phyloP scores from a whole-genome alignment of 179 eudicot genomes.

The Corrigiola litoralis region DNA sequence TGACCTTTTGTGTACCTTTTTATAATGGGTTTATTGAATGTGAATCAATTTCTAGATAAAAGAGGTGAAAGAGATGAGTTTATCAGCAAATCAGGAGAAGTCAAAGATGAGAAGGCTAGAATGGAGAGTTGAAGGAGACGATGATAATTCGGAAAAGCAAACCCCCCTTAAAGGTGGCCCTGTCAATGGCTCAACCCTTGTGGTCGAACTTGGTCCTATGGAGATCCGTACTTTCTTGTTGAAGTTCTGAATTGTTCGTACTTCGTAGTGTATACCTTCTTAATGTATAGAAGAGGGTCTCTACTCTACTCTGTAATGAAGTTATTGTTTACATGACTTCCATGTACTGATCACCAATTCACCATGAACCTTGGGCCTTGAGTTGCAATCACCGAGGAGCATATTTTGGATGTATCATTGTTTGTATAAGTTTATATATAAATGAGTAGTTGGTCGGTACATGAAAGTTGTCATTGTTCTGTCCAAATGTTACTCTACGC shows the following conservation, averaged over 20 bases:
- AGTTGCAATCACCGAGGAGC: constrained; percentile 5
- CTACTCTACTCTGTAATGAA: neutral
- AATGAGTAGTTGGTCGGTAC: no score
- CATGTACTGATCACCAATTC: neutral
- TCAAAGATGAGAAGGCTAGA: constrained; percentile 53
- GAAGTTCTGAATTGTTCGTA: constrained; percentile 36
- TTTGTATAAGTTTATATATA: neutral
- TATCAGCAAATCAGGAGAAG: constrained; percentile 84
- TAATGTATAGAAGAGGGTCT: no score
- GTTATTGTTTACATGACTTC: neutral
- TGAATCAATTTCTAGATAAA: constrained; percentile 45
- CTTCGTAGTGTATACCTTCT: no score
- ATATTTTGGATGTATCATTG: no score
- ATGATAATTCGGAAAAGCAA: constrained; percentile 12
- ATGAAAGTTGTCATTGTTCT: no score
- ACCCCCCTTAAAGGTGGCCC: constrained; percentile 54
- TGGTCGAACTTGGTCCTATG: constrained; percentile 89
- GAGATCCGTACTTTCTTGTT: constrained; percentile 83
- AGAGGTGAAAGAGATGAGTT: constrained; percentile 63
- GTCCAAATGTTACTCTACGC: no score
- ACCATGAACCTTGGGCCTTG: neutral
- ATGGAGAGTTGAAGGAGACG: constrained; percentile 64
- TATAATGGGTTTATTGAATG: neutral
- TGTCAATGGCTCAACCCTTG: constrained; percentile 39
- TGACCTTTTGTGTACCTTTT: neutral